Evolutionary conservation across 495 filamentous ascomycete species (phyloP), one percentile per base, ranked within the genome.

Genomic region (Aspergillus conjunctus): DNA sequence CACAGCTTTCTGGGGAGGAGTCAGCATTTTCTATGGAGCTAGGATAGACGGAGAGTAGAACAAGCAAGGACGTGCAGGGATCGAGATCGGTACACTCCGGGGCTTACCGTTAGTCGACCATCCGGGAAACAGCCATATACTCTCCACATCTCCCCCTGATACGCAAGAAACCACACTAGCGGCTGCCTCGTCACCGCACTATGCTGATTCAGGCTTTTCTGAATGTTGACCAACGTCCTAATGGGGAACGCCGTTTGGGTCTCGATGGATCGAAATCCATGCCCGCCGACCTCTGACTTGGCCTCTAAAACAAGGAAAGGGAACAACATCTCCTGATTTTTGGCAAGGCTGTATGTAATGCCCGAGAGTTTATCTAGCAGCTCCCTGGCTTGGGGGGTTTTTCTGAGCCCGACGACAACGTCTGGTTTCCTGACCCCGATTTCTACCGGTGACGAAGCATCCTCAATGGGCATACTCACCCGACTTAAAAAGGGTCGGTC

Each of bases 161-260:
- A 45, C 1, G 43, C 43, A 7, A 45, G 43, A 20, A 45, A 45
- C 43, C 43, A 45, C 17, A 45, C 43, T 17, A 45, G n/a, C 1
- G 43, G 43, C 17, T 45, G 11, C 12, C 7, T 45, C 17, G 7
- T 20, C 12, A n/a, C 12, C n/a, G 17, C n/a, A 7, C 11, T 7
- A 45, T 45, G 43, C 17, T 45, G 43, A 45, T 45, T 45, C 17
- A 45, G 17, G 14, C 43, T 45, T n/a, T 45, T 7, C 17, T 45
- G 43, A n/a, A 45, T 45, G 43, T 45, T 45, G 17, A 45, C 14
- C 17, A 45, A 45, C 17, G 43, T 45, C 43, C 17, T 11, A 20
- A 45, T 45, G 14, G 43, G 43, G 17, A 45, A 45, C n/a, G 43
- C 43, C 17, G 43, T 45, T 45, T 45, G 43, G 17, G 43, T 45